Evolutionary conservation across 768 basidiomycete genomes (phyloP).

Genomic region (Kwoniella mangroviensis): DNA sequence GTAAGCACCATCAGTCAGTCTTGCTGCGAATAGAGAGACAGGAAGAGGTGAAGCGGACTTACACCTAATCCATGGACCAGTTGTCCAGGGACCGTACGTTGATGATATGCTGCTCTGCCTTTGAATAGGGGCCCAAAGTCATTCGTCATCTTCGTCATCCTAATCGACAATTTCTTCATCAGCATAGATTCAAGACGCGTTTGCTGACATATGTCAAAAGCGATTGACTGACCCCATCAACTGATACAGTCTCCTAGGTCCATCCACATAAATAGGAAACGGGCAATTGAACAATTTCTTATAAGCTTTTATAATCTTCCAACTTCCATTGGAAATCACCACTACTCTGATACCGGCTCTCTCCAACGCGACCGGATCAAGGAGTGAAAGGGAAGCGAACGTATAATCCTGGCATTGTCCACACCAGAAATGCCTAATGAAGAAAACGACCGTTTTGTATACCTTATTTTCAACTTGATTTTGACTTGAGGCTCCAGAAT

Average conservation of each 20-base stretch:
- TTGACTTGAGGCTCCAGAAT: neutral
- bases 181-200: neutral
- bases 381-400: slow-evolving; percentile 44
- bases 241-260: slow-evolving; percentile 48
- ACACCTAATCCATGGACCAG: slow-evolving; percentile 50
- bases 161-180: slow-evolving; percentile 1
- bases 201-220: neutral
- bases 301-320: slow-evolving; percentile 57
- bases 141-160: slow-evolving; percentile 54
- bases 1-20: neutral
- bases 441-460: slow-evolving; percentile 55
- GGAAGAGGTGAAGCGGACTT: slow-evolving; percentile 15
- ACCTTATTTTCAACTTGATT: slow-evolving; percentile 1
- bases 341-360: slow-evolving; percentile 50
- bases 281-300: slow-evolving; percentile 54
- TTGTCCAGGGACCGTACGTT: slow-evolving; percentile 48
- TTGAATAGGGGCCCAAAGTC: slow-evolving; percentile 53
- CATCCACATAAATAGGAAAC: slow-evolving; percentile 58
- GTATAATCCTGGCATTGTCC: slow-evolving; percentile 58
- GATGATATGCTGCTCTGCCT: slow-evolving; percentile 54
- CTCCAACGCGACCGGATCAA: slow-evolving; percentile 50
- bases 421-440: slow-evolving; percentile 57
- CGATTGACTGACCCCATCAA: slow-evolving; percentile 50
- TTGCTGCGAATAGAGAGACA: neutral
- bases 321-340: slow-evolving; percentile 55